These are phyloP conservation scores for Tulasnella sp. DNA, from an alignment of 768 basidiomycete species.

Conservation along the genomic window DNA sequence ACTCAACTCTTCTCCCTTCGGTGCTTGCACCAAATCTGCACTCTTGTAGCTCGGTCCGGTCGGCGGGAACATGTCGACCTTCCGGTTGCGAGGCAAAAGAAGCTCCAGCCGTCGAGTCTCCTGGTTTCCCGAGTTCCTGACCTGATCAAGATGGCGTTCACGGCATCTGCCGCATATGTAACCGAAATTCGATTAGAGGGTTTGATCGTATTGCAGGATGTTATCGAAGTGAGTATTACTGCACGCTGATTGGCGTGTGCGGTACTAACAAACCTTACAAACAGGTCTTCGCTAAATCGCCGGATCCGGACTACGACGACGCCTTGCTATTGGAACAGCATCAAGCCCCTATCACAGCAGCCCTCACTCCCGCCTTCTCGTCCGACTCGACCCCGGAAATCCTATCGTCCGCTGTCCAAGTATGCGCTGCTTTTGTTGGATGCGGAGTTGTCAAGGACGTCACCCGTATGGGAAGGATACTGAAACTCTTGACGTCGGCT, in stretches of 20 bases:
- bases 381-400: conserved; percentile 94
- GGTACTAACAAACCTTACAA: not conserved
- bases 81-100: conserved; percentile 48
- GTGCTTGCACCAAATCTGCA: conserved; percentile 83
- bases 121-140: conserved; percentile 82
- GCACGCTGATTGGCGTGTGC: not conserved
- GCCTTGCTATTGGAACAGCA: conserved; percentile 88
- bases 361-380: conserved; percentile 91
- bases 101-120: conserved; percentile 47
- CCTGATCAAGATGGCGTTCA: conserved; percentile 96
- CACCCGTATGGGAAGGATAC: conserved; percentile 81
- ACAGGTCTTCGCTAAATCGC: conserved; percentile 74
- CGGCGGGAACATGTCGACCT: conserved; percentile 78
- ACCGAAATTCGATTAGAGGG: conserved; percentile 92
- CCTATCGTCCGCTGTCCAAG: conserved; percentile 78
- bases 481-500: conserved; percentile 77
- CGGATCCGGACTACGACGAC: conserved; percentile 89
- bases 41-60: conserved; percentile 57
- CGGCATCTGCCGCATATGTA: conserved; percentile 91
- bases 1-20: conserved; percentile 91
- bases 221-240: conserved; percentile 57
- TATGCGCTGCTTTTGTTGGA: conserved; percentile 91
- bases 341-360: conserved; percentile 96
- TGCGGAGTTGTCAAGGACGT: conserved; percentile 91
- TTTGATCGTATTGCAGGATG: conserved; percentile 75